phyloP scores from a whole-genome alignment of 306 rosid species.

The Lathyrus tuberosus region DNA sequence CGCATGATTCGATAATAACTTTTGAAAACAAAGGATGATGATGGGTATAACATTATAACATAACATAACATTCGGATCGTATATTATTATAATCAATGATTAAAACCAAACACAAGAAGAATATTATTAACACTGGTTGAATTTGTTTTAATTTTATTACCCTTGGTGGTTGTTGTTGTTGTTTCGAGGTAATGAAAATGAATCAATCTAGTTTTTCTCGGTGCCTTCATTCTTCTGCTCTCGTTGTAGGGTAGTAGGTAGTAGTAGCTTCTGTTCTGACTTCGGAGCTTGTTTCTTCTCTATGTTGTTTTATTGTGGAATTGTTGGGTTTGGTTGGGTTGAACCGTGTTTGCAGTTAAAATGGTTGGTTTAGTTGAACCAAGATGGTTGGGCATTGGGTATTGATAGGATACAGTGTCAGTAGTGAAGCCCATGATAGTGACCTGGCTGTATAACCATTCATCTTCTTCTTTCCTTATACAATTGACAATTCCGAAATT shows the following conservation, averaged over 20 bases:
- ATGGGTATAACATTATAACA: slow-evolving; percentile 23
- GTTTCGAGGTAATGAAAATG: slow-evolving; percentile 7
- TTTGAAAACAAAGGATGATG: slow-evolving; percentile 39
- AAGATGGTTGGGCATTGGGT: neutral
- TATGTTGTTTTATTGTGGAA: neutral
- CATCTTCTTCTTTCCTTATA: neutral
- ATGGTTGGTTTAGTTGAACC: too few species aligned
- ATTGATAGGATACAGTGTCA: neutral
- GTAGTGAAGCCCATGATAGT: neutral
- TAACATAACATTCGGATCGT: slow-evolving; percentile 32
- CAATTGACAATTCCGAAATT: too few species aligned
- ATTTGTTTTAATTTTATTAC: slow-evolving; percentile 33
- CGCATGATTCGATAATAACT: slow-evolving; percentile 38
- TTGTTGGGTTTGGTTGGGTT: slow-evolving; percentile 12
- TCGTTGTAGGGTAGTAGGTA: neutral
- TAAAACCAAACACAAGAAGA: slow-evolving; percentile 15
- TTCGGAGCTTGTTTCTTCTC: neutral
- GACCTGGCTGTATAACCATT: neutral
- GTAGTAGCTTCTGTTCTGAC: neutral
- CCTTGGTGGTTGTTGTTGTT: slow-evolving; percentile 22
- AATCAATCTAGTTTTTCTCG: neutral
- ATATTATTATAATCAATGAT: slow-evolving; percentile 30
- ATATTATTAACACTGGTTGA: neutral
- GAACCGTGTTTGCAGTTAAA: too few species aligned
- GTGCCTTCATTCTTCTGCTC: neutral